Evolutionary conservation across 2,329 filamentous ascomycete genomes (phyloP), one percentile per base, ranked within the genome.

Genomic region (Neoscytalidium dimidiatum): DNA sequence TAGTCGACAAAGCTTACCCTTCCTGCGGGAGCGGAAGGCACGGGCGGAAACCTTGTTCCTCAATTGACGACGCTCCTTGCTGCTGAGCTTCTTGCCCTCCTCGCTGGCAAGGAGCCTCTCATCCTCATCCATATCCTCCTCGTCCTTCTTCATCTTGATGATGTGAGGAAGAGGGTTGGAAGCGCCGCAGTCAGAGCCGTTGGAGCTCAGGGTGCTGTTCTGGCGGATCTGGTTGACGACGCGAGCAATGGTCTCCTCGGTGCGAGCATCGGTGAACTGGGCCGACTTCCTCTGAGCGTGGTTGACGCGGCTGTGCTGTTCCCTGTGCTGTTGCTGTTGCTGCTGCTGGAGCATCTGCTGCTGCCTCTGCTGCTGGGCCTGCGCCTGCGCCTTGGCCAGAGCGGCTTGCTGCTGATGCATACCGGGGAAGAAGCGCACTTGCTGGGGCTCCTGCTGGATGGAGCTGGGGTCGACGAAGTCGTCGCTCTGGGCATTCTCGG

Each of bases 101-200:
- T 99, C 95, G 67, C 93, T 97, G n/a, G 92, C 92, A 53, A 97
- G 84, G 9, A 97, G 84, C 70, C 92, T 87, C 84, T 98, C 95
- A 72, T 98, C 95, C 78, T 97, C 94, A 71, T 99, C 95, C 94
- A 99, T 98, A 62, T 98, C 94, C 67, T 97, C 94, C 73, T 98
- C 94, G 49, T 97, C 93, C 84, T 98, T 98, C 85, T 90, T 94
- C 68, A 86, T 80, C 68, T 89, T 90, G 57, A 90, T 84, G 71
- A 92, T 86, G 75, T 92, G 90, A 64, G 88, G 83, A n/a, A 89
- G 77, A 13, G 84, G 76, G 67, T 75, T 75, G 28, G 78, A 73
- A 33, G n/a, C n/a, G n/a, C 78, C 77, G 33, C 72, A 70, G 67
- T 78, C 79, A 28, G 85, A 82, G 56, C 86, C 82, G 17, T 87